A percentile compares a stretch with the other conserved stretches of the same genome.
phyloP scores from a whole-genome alignment of 1,139 yeast species.

The Pichia sp. region DNA sequence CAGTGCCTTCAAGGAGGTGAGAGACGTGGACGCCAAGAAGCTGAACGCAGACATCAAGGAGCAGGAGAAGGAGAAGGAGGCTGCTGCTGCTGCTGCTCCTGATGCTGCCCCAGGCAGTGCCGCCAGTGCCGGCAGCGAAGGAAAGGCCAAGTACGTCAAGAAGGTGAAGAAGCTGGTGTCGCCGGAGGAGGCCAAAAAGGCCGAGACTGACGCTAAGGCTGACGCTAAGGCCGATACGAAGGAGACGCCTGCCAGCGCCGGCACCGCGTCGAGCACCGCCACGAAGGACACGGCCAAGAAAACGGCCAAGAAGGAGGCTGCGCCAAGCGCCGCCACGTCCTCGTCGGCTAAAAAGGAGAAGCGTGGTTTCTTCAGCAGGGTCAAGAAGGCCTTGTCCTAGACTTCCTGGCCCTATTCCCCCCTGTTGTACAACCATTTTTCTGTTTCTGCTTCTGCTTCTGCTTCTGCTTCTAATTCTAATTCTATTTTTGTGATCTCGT shows the following conservation, averaged over 20 bases:
- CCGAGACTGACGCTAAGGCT: conserved; percentile 1
- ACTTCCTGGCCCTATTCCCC: not conserved
- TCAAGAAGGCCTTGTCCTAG: conserved; percentile 6
- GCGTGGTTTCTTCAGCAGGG: conserved; percentile 8
- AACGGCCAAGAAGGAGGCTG: not conserved
- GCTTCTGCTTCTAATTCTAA: too few relatives aligned
- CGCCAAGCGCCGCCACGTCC: conserved; percentile 1
- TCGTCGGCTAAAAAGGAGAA: conserved; percentile 9
- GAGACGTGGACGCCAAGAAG: conserved; percentile 44
- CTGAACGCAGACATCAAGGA: conserved; percentile 36
- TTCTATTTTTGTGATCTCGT: too few relatives aligned
- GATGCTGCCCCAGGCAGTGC: too few relatives aligned
- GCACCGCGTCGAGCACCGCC: too few relatives aligned
- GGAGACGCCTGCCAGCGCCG: too few relatives aligned
- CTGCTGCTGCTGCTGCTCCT: too few relatives aligned
- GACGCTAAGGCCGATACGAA: conserved; percentile 14
- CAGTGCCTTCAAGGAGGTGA: conserved; percentile 44
- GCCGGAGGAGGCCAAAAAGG: not conserved
- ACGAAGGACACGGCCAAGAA: not conserved
- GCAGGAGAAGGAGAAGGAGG: conserved; percentile 1
- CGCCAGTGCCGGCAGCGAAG: too few relatives aligned
- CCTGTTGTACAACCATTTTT: too few relatives aligned
- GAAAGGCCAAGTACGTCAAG: too few relatives aligned
- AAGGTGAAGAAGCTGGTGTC: too few relatives aligned
- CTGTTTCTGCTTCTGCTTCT: too few relatives aligned